phyloP scores from a whole-genome alignment of 1,284 basidiomycete genomes.

The Cryptococcus neoformans region DNA sequence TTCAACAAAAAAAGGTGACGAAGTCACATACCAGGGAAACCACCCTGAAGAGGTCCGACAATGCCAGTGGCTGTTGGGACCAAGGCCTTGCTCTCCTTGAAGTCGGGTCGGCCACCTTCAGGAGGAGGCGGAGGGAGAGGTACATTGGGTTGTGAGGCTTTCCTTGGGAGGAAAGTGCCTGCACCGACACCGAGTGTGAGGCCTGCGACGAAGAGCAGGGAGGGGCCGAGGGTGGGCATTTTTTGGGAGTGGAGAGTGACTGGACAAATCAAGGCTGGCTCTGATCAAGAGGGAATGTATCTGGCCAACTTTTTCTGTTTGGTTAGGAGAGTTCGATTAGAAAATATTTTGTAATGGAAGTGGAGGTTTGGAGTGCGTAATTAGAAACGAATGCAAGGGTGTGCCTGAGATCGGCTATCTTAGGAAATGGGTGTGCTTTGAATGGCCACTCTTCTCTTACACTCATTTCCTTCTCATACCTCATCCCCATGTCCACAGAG shows the following conservation, averaged over 20 bases:
- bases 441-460: too few relatives aligned
- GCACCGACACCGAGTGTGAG: conserved; percentile 45
- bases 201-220: conserved; percentile 47
- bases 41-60: conserved; percentile 31
- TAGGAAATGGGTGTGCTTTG: too few relatives aligned
- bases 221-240: conserved; percentile 46
- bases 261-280: too few relatives aligned
- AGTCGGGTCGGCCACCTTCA: conserved; percentile 17
- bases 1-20: not conserved
- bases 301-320: conserved; percentile 5
- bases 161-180: conserved; percentile 32
- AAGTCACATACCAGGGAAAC: conserved; percentile 15
- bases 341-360: not conserved
- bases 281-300: not conserved
- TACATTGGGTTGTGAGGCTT: conserved; percentile 7
- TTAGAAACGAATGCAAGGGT: not conserved
- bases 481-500: conserved; percentile 38
- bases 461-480: not conserved
- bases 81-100: conserved; percentile 11
- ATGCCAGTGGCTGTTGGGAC: conserved; percentile 32
- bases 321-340: not conserved
- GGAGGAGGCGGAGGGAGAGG: conserved; percentile 28
- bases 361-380: not conserved
- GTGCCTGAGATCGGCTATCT: not conserved
- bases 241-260: not conserved